These are phyloP conservation scores for Termitomyces sp. DNA, from an alignment of 768 basidiomycete genomes.

Conservation along the genomic window DNA sequence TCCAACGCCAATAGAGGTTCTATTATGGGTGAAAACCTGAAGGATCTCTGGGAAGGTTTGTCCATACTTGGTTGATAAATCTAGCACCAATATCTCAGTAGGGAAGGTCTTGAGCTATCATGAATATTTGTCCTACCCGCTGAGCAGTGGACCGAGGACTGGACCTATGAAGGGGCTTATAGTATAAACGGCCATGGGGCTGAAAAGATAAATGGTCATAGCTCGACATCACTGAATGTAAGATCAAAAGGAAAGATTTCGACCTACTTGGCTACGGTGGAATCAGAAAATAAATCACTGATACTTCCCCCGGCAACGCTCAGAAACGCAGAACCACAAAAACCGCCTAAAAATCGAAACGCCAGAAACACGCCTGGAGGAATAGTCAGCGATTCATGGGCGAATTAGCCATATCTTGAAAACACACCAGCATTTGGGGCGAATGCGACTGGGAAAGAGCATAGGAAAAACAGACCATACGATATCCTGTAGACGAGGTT, in stretches of 20 bases:
- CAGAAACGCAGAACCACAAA: slow-evolving; percentile 49
- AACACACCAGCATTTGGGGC: slow-evolving; percentile 56
- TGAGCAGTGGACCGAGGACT: slow-evolving; percentile 50
- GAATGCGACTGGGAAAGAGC: slow-evolving; percentile 72
- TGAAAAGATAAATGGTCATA: slow-evolving; percentile 2
- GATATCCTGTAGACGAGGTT: slow-evolving; percentile 59
- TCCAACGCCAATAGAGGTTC: slow-evolving; percentile 70
- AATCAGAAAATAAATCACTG: slow-evolving; percentile 51
- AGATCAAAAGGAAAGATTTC: background rate
- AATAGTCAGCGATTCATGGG: background rate
- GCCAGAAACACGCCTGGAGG: slow-evolving; percentile 51
- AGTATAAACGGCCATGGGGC: slow-evolving; percentile 52
- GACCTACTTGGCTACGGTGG: slow-evolving; percentile 54
- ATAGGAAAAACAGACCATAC: slow-evolving; percentile 53
- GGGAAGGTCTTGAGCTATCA: background rate
- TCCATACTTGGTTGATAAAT: slow-evolving; percentile 62
- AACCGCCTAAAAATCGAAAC: slow-evolving; percentile 50
- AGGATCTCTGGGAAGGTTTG: background rate
- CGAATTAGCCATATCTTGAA: background rate
- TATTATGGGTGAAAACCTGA: slow-evolving; percentile 17
- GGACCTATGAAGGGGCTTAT: slow-evolving; percentile 49
- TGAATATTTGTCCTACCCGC: slow-evolving; percentile 37
- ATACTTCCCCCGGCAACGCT: slow-evolving; percentile 55
- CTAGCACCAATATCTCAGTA: slow-evolving; percentile 17
- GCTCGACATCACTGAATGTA: background rate